These are phyloP conservation scores for Jasminum sambac DNA, from an alignment of 257 asterid species.

Conservation along the genomic window DNA sequence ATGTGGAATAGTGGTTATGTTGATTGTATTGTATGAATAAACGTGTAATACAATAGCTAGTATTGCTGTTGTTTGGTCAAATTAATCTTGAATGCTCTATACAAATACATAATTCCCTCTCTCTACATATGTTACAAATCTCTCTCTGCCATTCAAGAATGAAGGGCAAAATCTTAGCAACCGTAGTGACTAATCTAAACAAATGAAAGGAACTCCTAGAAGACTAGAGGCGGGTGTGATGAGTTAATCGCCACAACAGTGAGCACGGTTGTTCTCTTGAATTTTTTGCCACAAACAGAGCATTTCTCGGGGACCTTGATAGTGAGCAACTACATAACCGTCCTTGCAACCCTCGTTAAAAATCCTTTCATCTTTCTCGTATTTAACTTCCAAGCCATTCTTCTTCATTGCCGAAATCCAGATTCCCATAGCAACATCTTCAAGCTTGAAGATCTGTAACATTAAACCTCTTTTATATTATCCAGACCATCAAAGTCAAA, in stretches of 20 bases:
- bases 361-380: conserved; percentile 77
- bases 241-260: conserved; percentile 70
- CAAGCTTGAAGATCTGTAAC: conserved; percentile 90
- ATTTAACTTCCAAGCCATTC: conserved; percentile 65
- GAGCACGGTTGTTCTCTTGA: conserved; percentile 59
- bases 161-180: conserved; percentile 14
- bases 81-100: background rate
- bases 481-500: no score
- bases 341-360: conserved; percentile 74
- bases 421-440: conserved; percentile 96
- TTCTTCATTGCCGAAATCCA: conserved; percentile 86
- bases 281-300: conserved; percentile 95
- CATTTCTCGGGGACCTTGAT: conserved; percentile 91
- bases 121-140: conserved; percentile 31
- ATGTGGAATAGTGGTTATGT: no score
- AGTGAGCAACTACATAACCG: conserved; percentile 86
- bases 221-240: background rate
- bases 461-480: background rate
- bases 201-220: background rate
- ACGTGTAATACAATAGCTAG: background rate
- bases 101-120: conserved; percentile 14
- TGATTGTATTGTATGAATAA: background rate
- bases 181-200: background rate
- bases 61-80: background rate
- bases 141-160: conserved; percentile 14